phyloP scores from a whole-genome alignment of 2,329 filamentous ascomycete species.

The Amylocarpus encephaloides region DNA sequence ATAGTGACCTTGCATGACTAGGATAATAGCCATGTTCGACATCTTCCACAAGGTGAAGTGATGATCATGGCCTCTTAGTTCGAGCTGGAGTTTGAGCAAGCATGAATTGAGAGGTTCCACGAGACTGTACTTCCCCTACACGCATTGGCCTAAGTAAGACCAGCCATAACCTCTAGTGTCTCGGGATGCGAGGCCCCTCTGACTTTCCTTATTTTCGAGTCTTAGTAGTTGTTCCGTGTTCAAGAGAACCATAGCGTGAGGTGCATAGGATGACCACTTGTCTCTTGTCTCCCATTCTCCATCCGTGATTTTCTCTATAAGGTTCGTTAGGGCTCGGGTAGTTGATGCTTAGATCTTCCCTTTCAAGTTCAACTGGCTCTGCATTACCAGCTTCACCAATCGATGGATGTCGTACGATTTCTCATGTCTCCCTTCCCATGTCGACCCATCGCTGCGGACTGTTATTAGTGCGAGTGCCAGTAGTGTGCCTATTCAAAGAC shows the following conservation, averaged over 20 bases:
- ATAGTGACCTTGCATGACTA: constrained; percentile 3
- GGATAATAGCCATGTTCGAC: constrained; percentile 3
- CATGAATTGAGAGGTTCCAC: background rate
- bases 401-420: constrained; percentile 13
- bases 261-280: constrained; percentile 3
- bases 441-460: constrained; percentile 8
- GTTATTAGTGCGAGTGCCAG: constrained; percentile 34
- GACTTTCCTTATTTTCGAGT: constrained; percentile 1
- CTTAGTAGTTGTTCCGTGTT: background rate
- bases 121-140: constrained; percentile 1
- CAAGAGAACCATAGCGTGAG: constrained; percentile 1
- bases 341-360: constrained; percentile 2
- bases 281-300: constrained; percentile 1
- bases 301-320: constrained; percentile 1
- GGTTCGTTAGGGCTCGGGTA: background rate
- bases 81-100: background rate
- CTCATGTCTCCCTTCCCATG: background rate
- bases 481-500: constrained; percentile 28
- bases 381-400: constrained; percentile 18
- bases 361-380: constrained; percentile 17
- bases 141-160: constrained; percentile 1
- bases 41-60: constrained; percentile 7
- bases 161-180: constrained; percentile 2
- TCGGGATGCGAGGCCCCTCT: constrained; percentile 1
- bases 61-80: constrained; percentile 1